Percentiles rank a stretch among this genome's conserved stretches.
Conservation (phyloP, 371 early-diverging fungal species). For the Dentiscutata heterogama region DNA sequence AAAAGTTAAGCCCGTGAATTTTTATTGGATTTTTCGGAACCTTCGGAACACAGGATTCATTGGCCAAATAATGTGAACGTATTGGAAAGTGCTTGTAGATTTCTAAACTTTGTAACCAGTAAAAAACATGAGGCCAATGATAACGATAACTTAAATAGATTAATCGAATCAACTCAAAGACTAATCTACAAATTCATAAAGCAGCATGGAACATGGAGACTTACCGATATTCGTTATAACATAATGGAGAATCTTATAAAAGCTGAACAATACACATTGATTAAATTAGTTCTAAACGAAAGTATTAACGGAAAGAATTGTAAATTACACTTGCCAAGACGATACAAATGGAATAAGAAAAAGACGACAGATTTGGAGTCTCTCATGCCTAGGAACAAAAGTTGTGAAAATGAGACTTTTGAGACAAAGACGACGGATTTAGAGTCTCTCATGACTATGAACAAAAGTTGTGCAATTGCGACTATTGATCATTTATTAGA, state of each 20-base stretch:
- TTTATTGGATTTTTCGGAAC: background rate
- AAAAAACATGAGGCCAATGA: background rate
- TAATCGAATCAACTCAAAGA: background rate
- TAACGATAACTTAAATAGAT: background rate
- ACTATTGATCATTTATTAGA: constrained; percentile 25
- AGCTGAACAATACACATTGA: background rate
- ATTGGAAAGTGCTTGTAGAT: background rate
- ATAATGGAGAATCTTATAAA: constrained; percentile 6
- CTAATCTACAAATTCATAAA: background rate
- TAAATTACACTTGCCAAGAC: constrained; percentile 8
- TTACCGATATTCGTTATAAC: background rate
- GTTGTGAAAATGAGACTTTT: too few relatives aligned
- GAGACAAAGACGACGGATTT: background rate
- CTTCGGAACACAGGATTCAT: background rate
- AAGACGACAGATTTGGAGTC: background rate
- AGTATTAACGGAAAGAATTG: background rate
- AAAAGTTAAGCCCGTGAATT: background rate
- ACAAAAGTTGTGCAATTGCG: background rate
- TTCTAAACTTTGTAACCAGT: background rate
- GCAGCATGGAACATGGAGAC: background rate
- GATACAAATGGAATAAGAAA: background rate
- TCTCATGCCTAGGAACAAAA: background rate
- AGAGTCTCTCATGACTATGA: too few relatives aligned
- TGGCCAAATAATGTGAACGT: background rate
- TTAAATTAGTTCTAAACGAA: background rate